Base-by-base conservation (phyloP, 441 rosid species). In the Hura crepitans region DNA sequence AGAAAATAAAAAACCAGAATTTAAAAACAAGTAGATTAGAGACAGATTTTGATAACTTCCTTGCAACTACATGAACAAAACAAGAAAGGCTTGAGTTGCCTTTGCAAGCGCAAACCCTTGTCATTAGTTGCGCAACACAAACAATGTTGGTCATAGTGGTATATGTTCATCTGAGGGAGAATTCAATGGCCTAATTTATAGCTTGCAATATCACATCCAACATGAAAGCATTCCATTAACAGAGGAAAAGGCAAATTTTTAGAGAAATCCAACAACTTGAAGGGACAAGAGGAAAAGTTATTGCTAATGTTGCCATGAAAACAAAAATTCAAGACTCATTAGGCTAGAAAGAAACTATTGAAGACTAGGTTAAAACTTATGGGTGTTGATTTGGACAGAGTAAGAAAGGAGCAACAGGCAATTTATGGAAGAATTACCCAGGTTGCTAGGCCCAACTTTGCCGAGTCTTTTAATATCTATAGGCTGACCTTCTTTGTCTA, bases 151-250 rank as follows among this genome's bases (percentile, higher is more conserved):
- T 72, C 87, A 88, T 65, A 85, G 86, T 63, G 85, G 82, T 63
- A 70, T 96, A 64, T 96, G 98, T 80, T 89, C 99, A 17, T 89
- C 98, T 0, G 96, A 89, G 85, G 87, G 87, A 78, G 99, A 96
- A 81, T 90, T 96, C 37, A 84, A 96, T 77, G 87, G 78, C 53
- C 51, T 78, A 79, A 96, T 93, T 72, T 81, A 75, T 81, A 83
- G 94, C 77, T 86, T 81, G 78, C 83, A 91, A 39, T 96, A 88
- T 69, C 89, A 82, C 68, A 93, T 96, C 35, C 96, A 93, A 75
- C 99, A 96, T 55, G 97, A 93, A 74, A 93, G 98, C 83, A 91
- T 91, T 74, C 75, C 97, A 4, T 68, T 96, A 76, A 56, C 87
- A 0, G 98, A 93, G 87, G 99, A 96, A 87, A 96, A 93, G n/a